Base-by-base conservation (phyloP, 2,329 filamentous ascomycete genomes). In the Colletotrichum orbiculare region DNA sequence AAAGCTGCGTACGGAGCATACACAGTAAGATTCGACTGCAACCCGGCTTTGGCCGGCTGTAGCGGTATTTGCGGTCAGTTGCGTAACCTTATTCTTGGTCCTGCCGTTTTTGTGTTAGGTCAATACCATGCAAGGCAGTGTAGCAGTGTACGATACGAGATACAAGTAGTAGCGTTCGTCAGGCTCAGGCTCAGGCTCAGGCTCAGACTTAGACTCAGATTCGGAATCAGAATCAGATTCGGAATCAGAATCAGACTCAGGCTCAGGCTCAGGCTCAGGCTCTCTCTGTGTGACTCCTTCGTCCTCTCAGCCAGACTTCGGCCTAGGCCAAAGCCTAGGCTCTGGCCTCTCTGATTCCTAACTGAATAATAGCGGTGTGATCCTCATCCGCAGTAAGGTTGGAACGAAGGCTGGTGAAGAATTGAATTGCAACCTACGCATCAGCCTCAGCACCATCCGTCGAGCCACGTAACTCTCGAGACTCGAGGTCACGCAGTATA, bases 61-160 rank as follows among this genome's bases (percentile, higher is more conserved):
- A 17, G 17, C 17, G 17, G 17, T 17, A 55, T 50, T 55, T 64
- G 39, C 39, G 49, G 61, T 39, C 50, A 42, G 39, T 46, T 45
- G 42, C 49, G 52, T 42, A 65, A 65, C 62, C 62, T 65, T 65
- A 65, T 56, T 54, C 57, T 47, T 49, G 62, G 58, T 52, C 62
- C 47, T 53, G 58, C 43, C 50, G 38, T 47, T 53, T 52, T 38
- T 38, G 17, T 37, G 17, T 17, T 46, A 56, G 33, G 33, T 34
- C 12, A 42, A 62, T 56, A 62, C 38, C 41, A 48, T 43, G 17
- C 17, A 17, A 17, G 17, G 17, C 17, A 17, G 17, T 17, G 17
- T 17, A 17, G 17, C 17, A 17, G 17, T 17, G 17, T 3, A 17
- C 17, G 17, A 17, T 17, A 25, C 25, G 25, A 25, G 25, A 25